These are phyloP conservation scores for Polyporus tsugae DNA, from an alignment of 1,284 basidiomycete genomes.

Conservation along the genomic window DNA sequence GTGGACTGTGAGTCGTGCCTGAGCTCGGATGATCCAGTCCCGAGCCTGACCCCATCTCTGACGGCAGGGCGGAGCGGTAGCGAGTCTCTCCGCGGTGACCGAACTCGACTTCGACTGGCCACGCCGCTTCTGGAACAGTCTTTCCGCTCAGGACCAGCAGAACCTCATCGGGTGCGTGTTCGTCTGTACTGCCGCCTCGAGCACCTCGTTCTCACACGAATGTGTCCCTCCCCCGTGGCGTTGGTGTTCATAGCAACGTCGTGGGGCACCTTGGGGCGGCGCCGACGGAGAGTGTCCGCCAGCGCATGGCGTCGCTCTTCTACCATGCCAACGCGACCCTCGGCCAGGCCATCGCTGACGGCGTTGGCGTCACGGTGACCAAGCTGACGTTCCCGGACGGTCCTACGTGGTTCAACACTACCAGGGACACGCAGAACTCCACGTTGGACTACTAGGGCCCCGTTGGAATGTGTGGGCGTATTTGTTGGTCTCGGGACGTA, in stretches of 20 bases:
- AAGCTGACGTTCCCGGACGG: slow-evolving; percentile 35
- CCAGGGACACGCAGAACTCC: slow-evolving; percentile 33
- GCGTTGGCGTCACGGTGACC: slow-evolving; percentile 39
- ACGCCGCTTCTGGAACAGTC: slow-evolving; percentile 48
- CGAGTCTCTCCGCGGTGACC: slow-evolving; percentile 42
- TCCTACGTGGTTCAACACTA: slow-evolving; percentile 40
- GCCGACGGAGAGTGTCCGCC: slow-evolving; percentile 41
- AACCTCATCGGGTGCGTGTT: slow-evolving; percentile 44
- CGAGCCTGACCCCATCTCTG: neutral
- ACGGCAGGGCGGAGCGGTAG: slow-evolving; percentile 43
- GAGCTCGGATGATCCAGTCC: neutral
- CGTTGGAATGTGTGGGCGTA: neutral
- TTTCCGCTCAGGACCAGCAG: slow-evolving; percentile 46
- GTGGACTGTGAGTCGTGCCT: slow-evolving; percentile 40
- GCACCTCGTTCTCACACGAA: neutral
- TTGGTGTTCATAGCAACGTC: slow-evolving; percentile 41
- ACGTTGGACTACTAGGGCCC: slow-evolving; percentile 28
- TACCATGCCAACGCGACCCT: slow-evolving; percentile 46
- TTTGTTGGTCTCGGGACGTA: neutral
- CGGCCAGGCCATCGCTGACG: slow-evolving; percentile 46
- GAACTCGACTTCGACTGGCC: slow-evolving; percentile 56
- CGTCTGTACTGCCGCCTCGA: neutral
- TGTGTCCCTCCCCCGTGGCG: too few species aligned
- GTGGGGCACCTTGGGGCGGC: slow-evolving; percentile 48
- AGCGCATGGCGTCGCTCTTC: slow-evolving; percentile 46